Evolutionary conservation across 768 basidiomycete genomes (phyloP), one percentile per base, ranked within the genome.

Genomic region (Paxillus ammoniavirescens): DNA sequence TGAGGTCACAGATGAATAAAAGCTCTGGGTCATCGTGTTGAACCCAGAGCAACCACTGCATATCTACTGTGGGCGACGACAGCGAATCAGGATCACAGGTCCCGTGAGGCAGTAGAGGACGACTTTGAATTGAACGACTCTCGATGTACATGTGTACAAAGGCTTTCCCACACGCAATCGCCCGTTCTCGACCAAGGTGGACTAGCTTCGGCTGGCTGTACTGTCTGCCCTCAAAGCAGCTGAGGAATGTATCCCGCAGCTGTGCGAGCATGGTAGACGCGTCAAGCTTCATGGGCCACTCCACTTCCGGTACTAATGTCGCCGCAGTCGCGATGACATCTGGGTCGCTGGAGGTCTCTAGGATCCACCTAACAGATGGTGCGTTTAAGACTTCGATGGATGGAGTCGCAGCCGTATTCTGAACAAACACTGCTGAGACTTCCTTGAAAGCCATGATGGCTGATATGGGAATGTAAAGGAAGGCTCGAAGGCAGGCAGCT

Each of bases 121-220:
- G 44, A 47, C 38, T 30, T 30, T 30, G 44, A 42, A 52, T n/a
- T 12, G 44, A 52, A 18, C 38, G 43, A 30, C 44, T 52, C 35
- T 52, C 51, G 5, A 52, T 47, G 51, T 47, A 52, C 17, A 52
- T 30, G 21, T 56, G 55, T n/a, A 55, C 45, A 12, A 56, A 42
- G 6, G 55, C 55, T 56, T 26, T 56, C 10, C 53, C 55, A 8
- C 53, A 56, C 17, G 52, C 46, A n/a, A 55, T 41, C 14, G 53
- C 55, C 21, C 55, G 53, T 36, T 56, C 53, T 31, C 49, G 50
- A 35, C 50, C 45, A 30, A 26, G 42, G 17, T 42, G 21, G 17
- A 35, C 28, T 5, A 56, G 44, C n/a, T 48, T 43, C 30, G 18
- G 47, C 38, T 55, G 53, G 31, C 15, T 18, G 13, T 15, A 48